A percentile compares a stretch with the other conserved stretches of the same genome.
These are phyloP conservation scores for Austroboletus niveus DNA, from an alignment of 1,284 basidiomycete genomes.

Conservation along the genomic window DNA sequence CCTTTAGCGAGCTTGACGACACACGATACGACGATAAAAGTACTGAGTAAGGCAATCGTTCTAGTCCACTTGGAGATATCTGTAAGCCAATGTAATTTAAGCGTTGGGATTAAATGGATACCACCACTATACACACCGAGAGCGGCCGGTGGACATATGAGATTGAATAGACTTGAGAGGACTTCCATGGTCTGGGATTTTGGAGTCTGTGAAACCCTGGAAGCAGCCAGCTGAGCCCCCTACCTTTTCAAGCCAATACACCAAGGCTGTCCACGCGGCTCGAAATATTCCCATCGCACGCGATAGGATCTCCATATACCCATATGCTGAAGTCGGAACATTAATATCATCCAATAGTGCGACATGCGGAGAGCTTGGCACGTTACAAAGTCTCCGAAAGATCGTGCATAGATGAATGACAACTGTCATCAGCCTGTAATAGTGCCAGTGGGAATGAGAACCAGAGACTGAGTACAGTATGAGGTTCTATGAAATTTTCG, in stretches of 20 bases:
- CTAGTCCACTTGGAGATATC: constrained; percentile 1
- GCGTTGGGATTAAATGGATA: background rate
- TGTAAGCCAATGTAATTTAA: constrained; percentile 14
- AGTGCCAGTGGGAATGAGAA: no score
- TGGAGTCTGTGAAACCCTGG: background rate
- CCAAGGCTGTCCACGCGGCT: background rate
- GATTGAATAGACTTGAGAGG: background rate
- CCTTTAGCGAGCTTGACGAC: constrained; percentile 10
- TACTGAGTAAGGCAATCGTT: background rate
- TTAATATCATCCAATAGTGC: no score
- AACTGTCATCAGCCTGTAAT: no score
- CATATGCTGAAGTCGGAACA: background rate
- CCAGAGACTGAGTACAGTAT: no score
- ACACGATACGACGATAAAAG: constrained; percentile 9
- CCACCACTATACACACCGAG: background rate
- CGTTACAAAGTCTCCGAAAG: no score
- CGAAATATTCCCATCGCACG: background rate
- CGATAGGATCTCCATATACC: background rate
- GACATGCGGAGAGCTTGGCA: no score
- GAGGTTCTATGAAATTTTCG: no score
- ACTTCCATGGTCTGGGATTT: background rate
- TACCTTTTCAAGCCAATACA: background rate
- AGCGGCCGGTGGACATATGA: background rate
- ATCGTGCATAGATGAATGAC: no score
- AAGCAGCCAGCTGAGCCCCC: background rate